Base-by-base conservation (phyloP, 2,329 filamentous ascomycete species). In the Monilinia polystroma region DNA sequence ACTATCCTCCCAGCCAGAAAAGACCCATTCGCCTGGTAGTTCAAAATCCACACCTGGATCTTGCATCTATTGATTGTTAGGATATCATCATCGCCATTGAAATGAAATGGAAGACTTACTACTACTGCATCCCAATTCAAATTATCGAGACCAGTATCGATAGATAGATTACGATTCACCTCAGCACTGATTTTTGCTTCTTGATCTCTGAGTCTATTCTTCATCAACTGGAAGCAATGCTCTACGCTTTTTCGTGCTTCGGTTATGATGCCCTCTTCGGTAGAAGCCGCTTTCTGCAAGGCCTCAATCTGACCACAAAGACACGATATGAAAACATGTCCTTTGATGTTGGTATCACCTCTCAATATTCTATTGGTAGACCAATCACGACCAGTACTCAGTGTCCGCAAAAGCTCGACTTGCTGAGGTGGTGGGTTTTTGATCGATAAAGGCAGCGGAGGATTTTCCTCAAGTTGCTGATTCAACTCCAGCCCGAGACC, bases 301-400 rank as follows among this genome's bases (percentile, higher is more conserved):
- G 72, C 78, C 60, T 80, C 77, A 1, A 78, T 74, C 64, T 82
- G 78, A 0, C 77, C 79, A 11, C 80, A 59, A 2, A 79, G 74
- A 72, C 81, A 79, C 10, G 68, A 72, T 2, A 80, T 65, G 57
- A 81, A 80, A 69, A 81, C 73, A 51, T 80, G 77, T 0, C 70
- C 74, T 72, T 82, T 82, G 58, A 81, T 76, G 29, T 81, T 82
- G 1, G 80, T 82, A 68, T 82, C 81, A 5, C 77, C 79, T 76
- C 1, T 80, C 73, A 53, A 76, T 73, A 32, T 68, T 69, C 2
- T 76, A 72, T 66, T 29, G 18, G 32, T 23, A 7, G 63, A 10
- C 55, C 63, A 66, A n/a, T 66, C 63, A 29, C 35, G 26, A 2
- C 63, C 63, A n/a, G 10, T 8, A 3, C 18, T 20, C 4, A 66